phyloP scores from a whole-genome alignment of 140 eudicot species.

The Flaveria floridana region DNA sequence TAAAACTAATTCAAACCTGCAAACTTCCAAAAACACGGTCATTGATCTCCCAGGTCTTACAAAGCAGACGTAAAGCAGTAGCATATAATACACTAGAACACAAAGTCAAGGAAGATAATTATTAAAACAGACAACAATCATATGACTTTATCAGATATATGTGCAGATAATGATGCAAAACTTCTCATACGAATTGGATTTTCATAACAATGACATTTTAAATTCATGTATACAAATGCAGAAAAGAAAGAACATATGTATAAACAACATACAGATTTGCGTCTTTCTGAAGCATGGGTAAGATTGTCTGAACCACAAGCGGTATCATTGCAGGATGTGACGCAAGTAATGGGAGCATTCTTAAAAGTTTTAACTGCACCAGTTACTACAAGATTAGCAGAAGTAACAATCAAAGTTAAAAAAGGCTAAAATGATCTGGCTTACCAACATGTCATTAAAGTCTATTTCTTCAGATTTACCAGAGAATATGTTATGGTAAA shows the following conservation, averaged over 20 bases:
- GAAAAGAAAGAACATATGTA: slow-evolving; percentile 7
- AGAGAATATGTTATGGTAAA: slow-evolving; percentile 59
- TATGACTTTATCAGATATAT: slow-evolving; percentile 16
- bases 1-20: slow-evolving; percentile 52
- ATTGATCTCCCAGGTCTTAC: slow-evolving; percentile 96
- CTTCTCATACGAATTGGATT: neutral
- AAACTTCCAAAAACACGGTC: slow-evolving; percentile 85
- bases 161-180: slow-evolving; percentile 6
- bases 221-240: slow-evolving; percentile 16
- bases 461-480: slow-evolving; percentile 40
- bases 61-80: slow-evolving; percentile 81
- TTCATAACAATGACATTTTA: neutral
- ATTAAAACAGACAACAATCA: slow-evolving; percentile 13
- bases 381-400: slow-evolving; percentile 20
- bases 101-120: slow-evolving; percentile 19
- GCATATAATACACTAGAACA: slow-evolving; percentile 60
- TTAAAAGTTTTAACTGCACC: slow-evolving; percentile 78
- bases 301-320: slow-evolving; percentile 70
- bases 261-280: slow-evolving; percentile 61
- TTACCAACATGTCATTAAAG: slow-evolving; percentile 60
- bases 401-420: slow-evolving; percentile 17
- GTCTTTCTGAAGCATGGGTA: slow-evolving; percentile 90
- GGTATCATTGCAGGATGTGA: slow-evolving; percentile 87
- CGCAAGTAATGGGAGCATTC: slow-evolving; percentile 83
- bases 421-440: slow-evolving; percentile 29